A percentile compares a stretch with the other conserved stretches of the same genome.
These are phyloP conservation scores for Cokeromyces recurvatus DNA, from an alignment of 371 early-diverging fungal genomes.

Conservation along the genomic window DNA sequence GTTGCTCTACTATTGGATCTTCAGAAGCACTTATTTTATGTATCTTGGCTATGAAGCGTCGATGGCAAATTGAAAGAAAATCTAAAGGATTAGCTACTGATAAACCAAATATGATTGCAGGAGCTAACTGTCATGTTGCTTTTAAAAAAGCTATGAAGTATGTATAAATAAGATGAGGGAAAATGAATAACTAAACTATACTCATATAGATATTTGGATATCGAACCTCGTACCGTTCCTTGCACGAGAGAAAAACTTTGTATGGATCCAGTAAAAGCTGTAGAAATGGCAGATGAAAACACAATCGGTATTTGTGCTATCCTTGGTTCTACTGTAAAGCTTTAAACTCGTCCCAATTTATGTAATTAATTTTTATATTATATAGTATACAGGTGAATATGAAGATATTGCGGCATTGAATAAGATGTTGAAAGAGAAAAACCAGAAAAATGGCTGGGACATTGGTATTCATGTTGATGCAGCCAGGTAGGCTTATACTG, in stretches of 20 bases:
- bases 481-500: constrained; percentile 44
- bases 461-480: constrained; percentile 79
- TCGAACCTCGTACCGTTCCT: constrained; percentile 57
- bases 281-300: constrained; percentile 66
- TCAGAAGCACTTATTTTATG: constrained; percentile 73
- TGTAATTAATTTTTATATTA: not conserved
- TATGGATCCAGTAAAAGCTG: constrained; percentile 56
- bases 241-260: constrained; percentile 48
- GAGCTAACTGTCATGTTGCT: constrained; percentile 64
- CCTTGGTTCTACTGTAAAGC: constrained; percentile 65
- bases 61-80: constrained; percentile 57
- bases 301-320: constrained; percentile 71
- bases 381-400: constrained; percentile 74
- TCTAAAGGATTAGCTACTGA: constrained; percentile 52
- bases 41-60: constrained; percentile 67
- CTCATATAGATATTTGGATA: constrained; percentile 55
- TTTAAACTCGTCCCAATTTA: not conserved
- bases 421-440: constrained; percentile 51
- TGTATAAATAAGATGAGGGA: not conserved
- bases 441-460: constrained; percentile 50
- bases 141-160: constrained; percentile 42
- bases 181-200: too few relatives aligned
- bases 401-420: constrained; percentile 65
- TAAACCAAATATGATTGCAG: constrained; percentile 72
- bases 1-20: constrained; percentile 68